Evolutionary conservation across 495 filamentous ascomycete species (phyloP).

Genomic region (Penicillium arizonense): DNA sequence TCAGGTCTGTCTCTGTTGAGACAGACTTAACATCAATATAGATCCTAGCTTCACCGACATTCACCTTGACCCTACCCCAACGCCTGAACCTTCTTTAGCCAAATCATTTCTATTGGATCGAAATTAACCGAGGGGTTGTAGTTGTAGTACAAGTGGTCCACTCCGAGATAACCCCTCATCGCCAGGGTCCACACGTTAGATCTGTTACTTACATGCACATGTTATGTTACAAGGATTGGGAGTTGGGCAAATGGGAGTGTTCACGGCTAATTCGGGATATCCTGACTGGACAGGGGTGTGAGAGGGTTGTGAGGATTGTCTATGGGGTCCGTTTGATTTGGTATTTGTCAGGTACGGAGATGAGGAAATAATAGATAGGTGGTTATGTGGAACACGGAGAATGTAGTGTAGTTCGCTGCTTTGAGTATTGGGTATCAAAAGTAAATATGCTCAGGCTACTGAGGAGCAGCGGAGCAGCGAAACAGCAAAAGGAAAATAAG

Average conservation of each 20-base stretch:
- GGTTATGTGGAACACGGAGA: too few species aligned
- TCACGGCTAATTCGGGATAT: neutral
- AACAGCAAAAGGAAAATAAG: neutral
- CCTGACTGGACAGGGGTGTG: neutral
- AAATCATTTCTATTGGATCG: neutral
- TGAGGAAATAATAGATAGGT: neutral
- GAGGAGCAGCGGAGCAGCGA: too few species aligned
- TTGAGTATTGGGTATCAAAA: neutral
- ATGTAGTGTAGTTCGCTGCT: neutral
- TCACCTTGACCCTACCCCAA: neutral
- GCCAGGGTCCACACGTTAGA: neutral
- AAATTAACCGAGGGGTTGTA: neutral
- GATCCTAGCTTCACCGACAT: neutral
- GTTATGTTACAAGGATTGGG: neutral
- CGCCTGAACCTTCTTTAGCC: neutral
- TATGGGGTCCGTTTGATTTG: neutral
- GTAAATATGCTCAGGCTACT: neutral
- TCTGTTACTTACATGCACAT: neutral
- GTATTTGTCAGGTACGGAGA: constrained; percentile 1
- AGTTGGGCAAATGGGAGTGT: neutral
- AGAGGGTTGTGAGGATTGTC: neutral
- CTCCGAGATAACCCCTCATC: neutral
- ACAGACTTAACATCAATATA: neutral
- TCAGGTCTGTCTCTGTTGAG: neutral
- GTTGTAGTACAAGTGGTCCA: neutral